These are phyloP conservation scores for Termitomyces sp. DNA, from an alignment of 768 basidiomycete genomes.

Conservation along the genomic window DNA sequence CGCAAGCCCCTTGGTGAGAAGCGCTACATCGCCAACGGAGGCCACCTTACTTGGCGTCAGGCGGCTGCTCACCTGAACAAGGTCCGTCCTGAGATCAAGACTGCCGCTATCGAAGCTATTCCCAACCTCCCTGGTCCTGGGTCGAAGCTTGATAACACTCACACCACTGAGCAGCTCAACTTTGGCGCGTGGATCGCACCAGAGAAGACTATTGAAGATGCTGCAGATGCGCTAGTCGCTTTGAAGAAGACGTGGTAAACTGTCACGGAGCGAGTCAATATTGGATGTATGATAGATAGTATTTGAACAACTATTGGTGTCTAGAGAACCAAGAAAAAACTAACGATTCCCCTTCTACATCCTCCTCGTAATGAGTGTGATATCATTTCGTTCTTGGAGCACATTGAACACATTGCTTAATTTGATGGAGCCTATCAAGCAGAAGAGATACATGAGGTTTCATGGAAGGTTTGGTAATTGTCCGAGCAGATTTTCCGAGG, in stretches of 20 bases:
- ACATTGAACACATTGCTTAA: neutral
- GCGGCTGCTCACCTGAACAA: slow-evolving; percentile 21
- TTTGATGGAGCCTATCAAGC: too few species aligned
- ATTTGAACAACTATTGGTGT: neutral
- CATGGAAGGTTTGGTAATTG: too few species aligned
- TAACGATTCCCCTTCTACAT: neutral
- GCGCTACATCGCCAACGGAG: slow-evolving; percentile 24
- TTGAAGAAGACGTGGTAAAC: slow-evolving; percentile 20
- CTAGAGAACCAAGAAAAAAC: neutral
- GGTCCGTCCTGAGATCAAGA: slow-evolving; percentile 15
- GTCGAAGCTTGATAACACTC: slow-evolving; percentile 19
- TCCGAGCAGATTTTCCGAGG: neutral
- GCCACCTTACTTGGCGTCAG: slow-evolving; percentile 23
- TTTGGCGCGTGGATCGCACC: slow-evolving; percentile 18
- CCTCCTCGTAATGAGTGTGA: neutral
- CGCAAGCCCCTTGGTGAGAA: slow-evolving; percentile 17
- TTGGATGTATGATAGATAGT: neutral
- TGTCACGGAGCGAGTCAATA: neutral
- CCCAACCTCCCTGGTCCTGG: slow-evolving; percentile 18
- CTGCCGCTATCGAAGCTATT: slow-evolving; percentile 9
- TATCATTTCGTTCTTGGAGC: neutral
- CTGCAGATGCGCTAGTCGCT: slow-evolving; percentile 19
- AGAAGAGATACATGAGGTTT: too few species aligned
- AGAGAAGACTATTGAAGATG: slow-evolving; percentile 22
- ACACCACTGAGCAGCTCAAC: slow-evolving; percentile 20